Evolutionary conservation across 768 basidiomycete genomes (phyloP), one percentile per base, ranked within the genome.

Genomic region (Piloderma croceum): DNA sequence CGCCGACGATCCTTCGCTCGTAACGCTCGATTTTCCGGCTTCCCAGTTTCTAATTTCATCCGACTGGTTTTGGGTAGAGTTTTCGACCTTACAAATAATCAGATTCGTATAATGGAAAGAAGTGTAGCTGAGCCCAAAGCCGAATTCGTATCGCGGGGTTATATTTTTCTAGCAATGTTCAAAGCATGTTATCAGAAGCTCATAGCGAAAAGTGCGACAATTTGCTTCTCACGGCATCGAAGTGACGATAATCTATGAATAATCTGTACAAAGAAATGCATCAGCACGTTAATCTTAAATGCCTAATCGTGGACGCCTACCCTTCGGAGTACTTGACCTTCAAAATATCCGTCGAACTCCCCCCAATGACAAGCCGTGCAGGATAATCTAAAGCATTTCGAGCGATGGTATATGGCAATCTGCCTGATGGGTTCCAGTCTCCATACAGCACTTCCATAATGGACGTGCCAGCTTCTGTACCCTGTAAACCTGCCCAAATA

Each of bases 121-220:
- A 27, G 92, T 84, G 65, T 96, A 97, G 41, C 81, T 85, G 53
- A 93, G 58, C 0, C 92, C 92, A 56, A 81, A 93, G 4, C 92
- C 92, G 57, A 97, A 97, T 54, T 89, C 87, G 53, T 79, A 90
- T 25, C 85, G 83, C 3, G 89, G 89, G 1, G 70, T 70, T 47
- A 90, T 87, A 46, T 81, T 74, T 59, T 76, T 65, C 75, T 83
- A 24, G 22, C 39, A 59, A 24, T 38, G 23, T 12, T 24, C 17
- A 47, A 3, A 47, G 38, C 7, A 24, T 20, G 2, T 7, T 24
- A 27, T 6, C 20, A 19, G 20, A 10, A 23, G 34, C 13, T 18
- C 22, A 17, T 19, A 32, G 20, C 12, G 10, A 39, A 13, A 11
- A 9, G 18, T 3, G 2, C 13, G 4, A 47, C 1, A 60, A 59